phyloP scores from a whole-genome alignment of 768 basidiomycete genomes.

The Tulasnella sp. region DNA sequence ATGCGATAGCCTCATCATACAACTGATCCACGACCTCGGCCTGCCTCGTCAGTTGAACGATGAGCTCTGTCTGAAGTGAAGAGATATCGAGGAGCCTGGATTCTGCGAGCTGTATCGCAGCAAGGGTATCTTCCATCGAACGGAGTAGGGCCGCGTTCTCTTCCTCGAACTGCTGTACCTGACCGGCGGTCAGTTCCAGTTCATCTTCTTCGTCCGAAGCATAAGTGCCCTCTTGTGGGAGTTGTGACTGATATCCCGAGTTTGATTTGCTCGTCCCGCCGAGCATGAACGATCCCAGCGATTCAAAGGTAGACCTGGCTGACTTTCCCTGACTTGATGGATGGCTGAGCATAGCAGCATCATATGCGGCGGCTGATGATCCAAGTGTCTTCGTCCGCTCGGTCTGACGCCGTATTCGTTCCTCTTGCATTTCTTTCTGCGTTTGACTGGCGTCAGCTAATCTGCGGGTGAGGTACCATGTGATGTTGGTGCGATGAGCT shows the following conservation, averaged over 20 bases:
- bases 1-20: conserved; percentile 87
- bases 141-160: conserved; percentile 84
- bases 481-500: conserved; percentile 88
- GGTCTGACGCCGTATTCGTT: conserved; percentile 75
- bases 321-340: conserved; percentile 25
- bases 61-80: conserved; percentile 82
- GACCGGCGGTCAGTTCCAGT: conserved; percentile 69
- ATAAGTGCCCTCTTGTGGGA: conserved; percentile 15
- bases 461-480: conserved; percentile 78
- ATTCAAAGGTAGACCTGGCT: conserved; percentile 10
- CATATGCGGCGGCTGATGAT: conserved; percentile 60
- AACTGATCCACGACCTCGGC: conserved; percentile 87
- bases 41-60: conserved; percentile 77
- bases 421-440: conserved; percentile 87
- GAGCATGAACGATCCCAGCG: conserved; percentile 26
- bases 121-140: conserved; percentile 73
- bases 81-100: conserved; percentile 86
- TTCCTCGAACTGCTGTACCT: conserved; percentile 84
- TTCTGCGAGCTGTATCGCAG: conserved; percentile 86
- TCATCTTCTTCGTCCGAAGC: conserved; percentile 55
- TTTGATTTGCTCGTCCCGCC: conserved; percentile 43
- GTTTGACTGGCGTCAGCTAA: conserved; percentile 67
- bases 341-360: conserved; percentile 30
- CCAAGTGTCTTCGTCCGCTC: conserved; percentile 79
- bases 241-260: conserved; percentile 33